Evolutionary conservation across 441 rosid species (phyloP), one percentile per base, ranked within the genome.

Genomic region (California macrophylla): DNA sequence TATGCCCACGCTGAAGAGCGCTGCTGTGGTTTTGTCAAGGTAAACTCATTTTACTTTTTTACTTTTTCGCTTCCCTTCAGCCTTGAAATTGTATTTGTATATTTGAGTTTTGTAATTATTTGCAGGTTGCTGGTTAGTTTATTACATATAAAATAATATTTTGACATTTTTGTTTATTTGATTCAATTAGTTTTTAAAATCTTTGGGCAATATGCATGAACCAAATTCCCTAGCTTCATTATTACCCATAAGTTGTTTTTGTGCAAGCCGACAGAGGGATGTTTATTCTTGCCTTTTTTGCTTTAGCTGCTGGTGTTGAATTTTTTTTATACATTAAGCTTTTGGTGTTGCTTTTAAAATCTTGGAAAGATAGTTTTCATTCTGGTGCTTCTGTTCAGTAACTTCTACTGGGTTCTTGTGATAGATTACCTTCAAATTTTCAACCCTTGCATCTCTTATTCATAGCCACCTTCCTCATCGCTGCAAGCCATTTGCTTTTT

Each of bases 1-100:
- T 64, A 69, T 78, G 70, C 92, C 95, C 67, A 54, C 79, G 74
- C 66, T 88, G 68, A 86, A 88, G 81, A 80, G 92, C 72, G 86
- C 86, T 58, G 83, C 85, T 40, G 29, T 79, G 66, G 76, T 83
- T 73, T 75, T 89, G 72, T 72, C 78, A 71, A 88, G 93, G 98
- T 87, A 69, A 30, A 42, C 36, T 25, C 71, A 18, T 21, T 25
- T 23, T 66, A 64, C 68, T 69, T 58, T 38, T 61, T 36, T 13
- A 42, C 38, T 66, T n/a, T 60, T n/a, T 21, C 47, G 38, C 38
- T 40, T 36, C 69, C 13, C 64, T 30, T 50, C 24, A 32, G 24
- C 24, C 16, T 18, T 13, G 20, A 15, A n/a, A 3, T 42, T 26
- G 30, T 16, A 61, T 64, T 42, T 26, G 30, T 16, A 61, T 64